Percentiles rank a stretch among this genome's conserved stretches.
These are phyloP conservation scores for Effrenium voratum DNA, from an alignment of 73 alveolate species.

Conservation along the genomic window DNA sequence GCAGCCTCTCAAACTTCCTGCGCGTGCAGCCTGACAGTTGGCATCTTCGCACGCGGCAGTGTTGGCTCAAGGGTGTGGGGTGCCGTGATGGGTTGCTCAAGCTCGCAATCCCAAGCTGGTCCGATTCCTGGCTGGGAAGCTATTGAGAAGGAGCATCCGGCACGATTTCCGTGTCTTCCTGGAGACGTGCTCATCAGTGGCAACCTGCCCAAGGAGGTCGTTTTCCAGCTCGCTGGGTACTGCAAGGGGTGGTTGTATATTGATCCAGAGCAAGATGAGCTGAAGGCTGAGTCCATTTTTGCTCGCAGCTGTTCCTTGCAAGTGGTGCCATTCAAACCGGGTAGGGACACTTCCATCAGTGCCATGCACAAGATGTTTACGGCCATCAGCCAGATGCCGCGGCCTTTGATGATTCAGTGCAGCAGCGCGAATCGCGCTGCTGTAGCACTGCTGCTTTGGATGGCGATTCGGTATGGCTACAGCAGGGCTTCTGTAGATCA, in stretches of 20 bases:
- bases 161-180: not conserved
- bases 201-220: constrained; percentile 10
- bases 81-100: too few species aligned
- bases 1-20: too few species aligned
- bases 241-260: constrained; percentile 72
- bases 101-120: too few species aligned
- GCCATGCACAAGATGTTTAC: constrained; percentile 7
- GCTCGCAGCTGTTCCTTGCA: too few species aligned
- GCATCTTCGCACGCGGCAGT: too few species aligned
- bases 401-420: constrained; percentile 84
- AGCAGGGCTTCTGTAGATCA: not conserved
- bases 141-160: not conserved
- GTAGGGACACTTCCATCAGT: too few species aligned
- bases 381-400: not conserved
- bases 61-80: too few species aligned
- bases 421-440: constrained; percentile 77
- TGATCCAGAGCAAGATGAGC: constrained; percentile 16
- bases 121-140: too few species aligned
- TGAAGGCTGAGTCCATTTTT: too few species aligned
- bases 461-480: constrained; percentile 23
- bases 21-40: too few species aligned
- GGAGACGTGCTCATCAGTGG: constrained; percentile 29
- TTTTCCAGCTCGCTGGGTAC: not conserved
- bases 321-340: too few species aligned
- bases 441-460: constrained; percentile 19